Base-by-base conservation (phyloP, 2,329 filamentous ascomycete species). In the Penicillium sp. region DNA sequence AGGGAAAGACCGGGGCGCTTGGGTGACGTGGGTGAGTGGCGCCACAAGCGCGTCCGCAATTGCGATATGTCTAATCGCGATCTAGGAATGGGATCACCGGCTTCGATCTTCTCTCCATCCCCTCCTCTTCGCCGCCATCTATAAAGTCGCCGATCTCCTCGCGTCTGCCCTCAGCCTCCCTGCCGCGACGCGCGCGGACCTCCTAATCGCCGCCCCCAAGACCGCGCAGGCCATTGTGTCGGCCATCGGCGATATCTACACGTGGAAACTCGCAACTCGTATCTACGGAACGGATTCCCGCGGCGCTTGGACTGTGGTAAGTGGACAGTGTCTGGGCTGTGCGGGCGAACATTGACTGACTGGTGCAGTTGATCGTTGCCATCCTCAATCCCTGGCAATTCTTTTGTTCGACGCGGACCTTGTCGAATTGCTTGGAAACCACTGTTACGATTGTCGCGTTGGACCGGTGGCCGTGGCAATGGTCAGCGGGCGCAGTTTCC, bases 381-480 rank as follows among this genome's bases (percentile, higher is more conserved):
- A 69, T 87, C 38, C 75, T 84, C 62, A 95, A 84, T 69, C 89
- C 93, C 6, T 98, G 93, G 90, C 89, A 96, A 68, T 97, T 89
- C 88, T 97, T 93, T 71, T 93, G 87, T 72, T 93, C 90, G 1
- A 92, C 90, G 0, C 81, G 93, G 41, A 95, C 93, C 0, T 86
- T 98, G 64, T 96, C 92, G 47, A 98, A 98, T 72, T 93, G 86
- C 45, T 75, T 97, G 4, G 93, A 98, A 75, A 89, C 87, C n/a
- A 88, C 87, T 0, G 73, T 98, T 59, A 96, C 92, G 4, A 77
- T 87, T 51, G 78, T 83, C 61, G 92, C 90, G 1, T 75, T 97
- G 40, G 83, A 83, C 66, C 81, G 84, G 60, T 97, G 89, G 88
- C 92, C 93, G 10, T 97, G 93, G 91, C 76, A 82, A 49, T 78